A percentile compares a stretch with the other conserved stretches of the same genome.
These are phyloP conservation scores for Ananas comosus DNA, from an alignment of 176 grass and related monocot species.

Conservation along the genomic window DNA sequence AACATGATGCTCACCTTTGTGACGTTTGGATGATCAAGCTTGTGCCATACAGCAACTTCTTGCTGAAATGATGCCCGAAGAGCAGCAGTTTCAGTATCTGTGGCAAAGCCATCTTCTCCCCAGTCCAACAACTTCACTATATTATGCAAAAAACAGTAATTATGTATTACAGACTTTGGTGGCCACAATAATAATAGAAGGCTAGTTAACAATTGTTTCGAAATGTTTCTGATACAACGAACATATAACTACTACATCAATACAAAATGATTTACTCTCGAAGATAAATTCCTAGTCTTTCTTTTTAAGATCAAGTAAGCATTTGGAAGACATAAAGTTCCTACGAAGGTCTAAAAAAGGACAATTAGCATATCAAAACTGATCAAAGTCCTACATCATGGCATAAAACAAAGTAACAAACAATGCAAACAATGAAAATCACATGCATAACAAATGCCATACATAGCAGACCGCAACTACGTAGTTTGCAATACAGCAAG, in stretches of 20 bases:
- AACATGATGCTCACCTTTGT: conserved; percentile 44
- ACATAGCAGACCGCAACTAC: too few relatives aligned
- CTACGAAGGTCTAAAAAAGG: too few relatives aligned
- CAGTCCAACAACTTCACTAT: conserved; percentile 72
- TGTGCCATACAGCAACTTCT: conserved; percentile 70
- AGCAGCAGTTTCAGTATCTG: conserved; percentile 36
- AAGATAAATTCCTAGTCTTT: too few relatives aligned
- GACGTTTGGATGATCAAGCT: conserved; percentile 59
- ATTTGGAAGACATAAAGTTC: too few relatives aligned
- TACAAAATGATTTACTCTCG: background rate
- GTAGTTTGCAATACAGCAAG: too few relatives aligned
- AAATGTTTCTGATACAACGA: background rate
- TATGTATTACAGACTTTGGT: background rate
- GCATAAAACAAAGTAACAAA: too few relatives aligned
- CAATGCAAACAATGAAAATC: too few relatives aligned
- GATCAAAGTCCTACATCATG: too few relatives aligned
- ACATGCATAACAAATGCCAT: too few relatives aligned
- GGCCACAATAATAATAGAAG: background rate
- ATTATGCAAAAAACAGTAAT: conserved; percentile 4
- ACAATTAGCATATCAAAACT: too few relatives aligned
- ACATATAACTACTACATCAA: background rate
- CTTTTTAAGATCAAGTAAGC: too few relatives aligned
- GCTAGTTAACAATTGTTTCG: background rate
- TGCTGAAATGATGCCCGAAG: conserved; percentile 49
- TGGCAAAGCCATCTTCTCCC: conserved; percentile 52